Percentiles rank a stretch among this genome's conserved stretches.
These are phyloP conservation scores for Fibroporia radiculosa DNA, from an alignment of 768 basidiomycete genomes.

Conservation along the genomic window DNA sequence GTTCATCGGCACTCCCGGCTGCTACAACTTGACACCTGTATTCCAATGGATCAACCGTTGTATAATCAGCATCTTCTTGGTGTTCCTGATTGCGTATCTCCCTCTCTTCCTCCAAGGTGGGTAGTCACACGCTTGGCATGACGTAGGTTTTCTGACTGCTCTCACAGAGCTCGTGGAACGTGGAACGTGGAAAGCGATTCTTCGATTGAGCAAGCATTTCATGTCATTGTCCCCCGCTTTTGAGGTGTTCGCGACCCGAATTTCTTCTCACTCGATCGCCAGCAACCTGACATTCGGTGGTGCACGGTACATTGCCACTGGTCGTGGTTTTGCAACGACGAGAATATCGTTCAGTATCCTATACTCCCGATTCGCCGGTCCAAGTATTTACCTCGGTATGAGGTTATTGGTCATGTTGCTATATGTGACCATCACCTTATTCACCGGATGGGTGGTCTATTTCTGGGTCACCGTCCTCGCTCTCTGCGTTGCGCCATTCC, in stretches of 20 bases:
- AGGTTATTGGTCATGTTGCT: slow-evolving; percentile 86
- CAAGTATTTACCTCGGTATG: slow-evolving; percentile 97
- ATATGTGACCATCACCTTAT: slow-evolving; percentile 87
- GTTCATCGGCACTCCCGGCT: slow-evolving; percentile 75
- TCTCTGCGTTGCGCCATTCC: slow-evolving; percentile 90
- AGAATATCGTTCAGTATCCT: slow-evolving; percentile 91
- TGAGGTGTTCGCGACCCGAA: slow-evolving; percentile 97
- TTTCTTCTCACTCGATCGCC: slow-evolving; percentile 95
- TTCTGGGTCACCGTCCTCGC: slow-evolving; percentile 96
- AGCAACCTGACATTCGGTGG: slow-evolving; percentile 97
- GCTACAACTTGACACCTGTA: slow-evolving; percentile 91
- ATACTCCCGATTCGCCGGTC: slow-evolving; percentile 97
- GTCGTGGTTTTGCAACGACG: slow-evolving; percentile 96
- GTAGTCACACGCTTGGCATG: too few relatives aligned
- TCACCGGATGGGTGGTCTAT: slow-evolving; percentile 91
- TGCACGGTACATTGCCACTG: slow-evolving; percentile 97
- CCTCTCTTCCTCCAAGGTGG: slow-evolving; percentile 92
- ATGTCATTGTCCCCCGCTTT: slow-evolving; percentile 90
- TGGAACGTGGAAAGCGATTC: slow-evolving; percentile 85
- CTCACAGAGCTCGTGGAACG: slow-evolving; percentile 85
- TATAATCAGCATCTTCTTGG: slow-evolving; percentile 97
- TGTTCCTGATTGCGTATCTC: slow-evolving; percentile 95
- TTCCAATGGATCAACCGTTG: slow-evolving; percentile 94
- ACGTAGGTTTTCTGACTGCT: slow-evolving; percentile 9
- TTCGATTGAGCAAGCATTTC: slow-evolving; percentile 92